phyloP scores from a whole-genome alignment of 768 basidiomycete species.

The Trametes villosa region DNA sequence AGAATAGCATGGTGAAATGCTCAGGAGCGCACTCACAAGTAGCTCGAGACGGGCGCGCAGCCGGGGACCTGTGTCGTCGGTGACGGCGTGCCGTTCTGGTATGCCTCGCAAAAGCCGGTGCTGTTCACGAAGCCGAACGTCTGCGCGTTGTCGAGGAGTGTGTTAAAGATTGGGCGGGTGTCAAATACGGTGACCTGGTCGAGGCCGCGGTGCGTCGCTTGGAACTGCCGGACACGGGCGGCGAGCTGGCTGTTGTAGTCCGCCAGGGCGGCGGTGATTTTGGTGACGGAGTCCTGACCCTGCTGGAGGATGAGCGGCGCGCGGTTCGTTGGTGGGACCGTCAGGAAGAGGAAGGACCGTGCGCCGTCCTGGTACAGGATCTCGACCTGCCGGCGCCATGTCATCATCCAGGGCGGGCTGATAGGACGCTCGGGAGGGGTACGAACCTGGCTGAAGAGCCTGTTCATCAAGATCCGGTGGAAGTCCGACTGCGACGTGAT shows the following conservation, averaged over 20 bases:
- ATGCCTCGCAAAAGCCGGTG: slow-evolving; percentile 62
- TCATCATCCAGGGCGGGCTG: slow-evolving; percentile 27
- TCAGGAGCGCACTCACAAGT: slow-evolving; percentile 52
- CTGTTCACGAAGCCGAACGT: slow-evolving; percentile 61
- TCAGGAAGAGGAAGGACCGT: slow-evolving; percentile 42
- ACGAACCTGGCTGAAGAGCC: slow-evolving; percentile 40
- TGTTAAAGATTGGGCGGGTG: slow-evolving; percentile 61
- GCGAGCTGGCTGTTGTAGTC: slow-evolving; percentile 57
- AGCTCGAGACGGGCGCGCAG: slow-evolving; percentile 66
- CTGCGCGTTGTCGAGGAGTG: slow-evolving; percentile 53
- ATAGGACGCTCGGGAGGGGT: slow-evolving; percentile 34
- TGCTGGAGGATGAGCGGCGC: slow-evolving; percentile 45
- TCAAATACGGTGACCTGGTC: slow-evolving; percentile 55
- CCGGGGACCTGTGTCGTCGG: slow-evolving; percentile 56
- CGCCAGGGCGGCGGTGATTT: slow-evolving; percentile 42
- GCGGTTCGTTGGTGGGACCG: slow-evolving; percentile 44
- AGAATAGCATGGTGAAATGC: no score
- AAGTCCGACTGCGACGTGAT: slow-evolving; percentile 39
- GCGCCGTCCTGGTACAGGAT: slow-evolving; percentile 49
- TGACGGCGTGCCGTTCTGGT: slow-evolving; percentile 59
- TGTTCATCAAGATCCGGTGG: slow-evolving; percentile 37
- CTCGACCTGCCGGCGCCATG: slow-evolving; percentile 45
- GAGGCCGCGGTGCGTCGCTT: slow-evolving; percentile 45
- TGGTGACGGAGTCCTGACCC: slow-evolving; percentile 33
- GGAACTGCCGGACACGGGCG: slow-evolving; percentile 44